Conservation (phyloP, 768 basidiomycete genomes). For the Suillus variegatus region DNA sequence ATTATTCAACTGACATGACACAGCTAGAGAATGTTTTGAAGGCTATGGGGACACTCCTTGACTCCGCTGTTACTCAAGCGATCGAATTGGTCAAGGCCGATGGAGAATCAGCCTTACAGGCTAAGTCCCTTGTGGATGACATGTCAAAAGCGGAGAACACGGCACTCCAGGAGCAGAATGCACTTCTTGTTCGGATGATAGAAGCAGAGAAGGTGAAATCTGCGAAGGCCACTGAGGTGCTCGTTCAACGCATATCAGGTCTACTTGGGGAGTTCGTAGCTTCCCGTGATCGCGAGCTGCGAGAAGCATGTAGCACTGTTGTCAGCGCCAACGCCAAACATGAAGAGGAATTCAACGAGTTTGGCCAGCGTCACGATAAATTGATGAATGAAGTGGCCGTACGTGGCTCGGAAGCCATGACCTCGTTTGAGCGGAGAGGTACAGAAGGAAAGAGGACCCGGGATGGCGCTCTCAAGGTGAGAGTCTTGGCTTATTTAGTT, state of each 20-base stretch:
- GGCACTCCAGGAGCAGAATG: slow-evolving; percentile 73
- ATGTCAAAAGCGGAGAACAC: slow-evolving; percentile 54
- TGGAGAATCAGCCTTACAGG: slow-evolving; percentile 48
- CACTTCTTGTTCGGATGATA: slow-evolving; percentile 57
- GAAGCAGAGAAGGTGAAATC: slow-evolving; percentile 67
- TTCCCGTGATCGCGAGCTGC: slow-evolving; percentile 66
- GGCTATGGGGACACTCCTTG: slow-evolving; percentile 58
- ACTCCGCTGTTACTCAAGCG: slow-evolving; percentile 59
- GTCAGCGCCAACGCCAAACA: slow-evolving; percentile 57
- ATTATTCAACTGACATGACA: neutral
- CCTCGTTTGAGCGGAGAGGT: slow-evolving; percentile 44
- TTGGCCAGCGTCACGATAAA: slow-evolving; percentile 50
- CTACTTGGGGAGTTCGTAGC: slow-evolving; percentile 71
- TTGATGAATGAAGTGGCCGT: slow-evolving; percentile 42
- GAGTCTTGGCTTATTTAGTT: slow-evolving; percentile 1
- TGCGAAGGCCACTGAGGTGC: slow-evolving; percentile 66
- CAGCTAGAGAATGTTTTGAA: slow-evolving; percentile 61
- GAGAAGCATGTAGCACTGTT: slow-evolving; percentile 54
- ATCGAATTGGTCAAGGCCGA: slow-evolving; percentile 58
- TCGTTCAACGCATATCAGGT: slow-evolving; percentile 73
- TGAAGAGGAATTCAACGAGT: slow-evolving; percentile 49
- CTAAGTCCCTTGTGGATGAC: slow-evolving; percentile 48
- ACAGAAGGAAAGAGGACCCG: slow-evolving; percentile 54
- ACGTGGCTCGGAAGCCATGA: slow-evolving; percentile 43
- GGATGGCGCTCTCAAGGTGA: slow-evolving; percentile 62